Evolutionary conservation across 2,329 filamentous ascomycete genomes (phyloP).

Genomic region (Macrophomina tecta): DNA sequence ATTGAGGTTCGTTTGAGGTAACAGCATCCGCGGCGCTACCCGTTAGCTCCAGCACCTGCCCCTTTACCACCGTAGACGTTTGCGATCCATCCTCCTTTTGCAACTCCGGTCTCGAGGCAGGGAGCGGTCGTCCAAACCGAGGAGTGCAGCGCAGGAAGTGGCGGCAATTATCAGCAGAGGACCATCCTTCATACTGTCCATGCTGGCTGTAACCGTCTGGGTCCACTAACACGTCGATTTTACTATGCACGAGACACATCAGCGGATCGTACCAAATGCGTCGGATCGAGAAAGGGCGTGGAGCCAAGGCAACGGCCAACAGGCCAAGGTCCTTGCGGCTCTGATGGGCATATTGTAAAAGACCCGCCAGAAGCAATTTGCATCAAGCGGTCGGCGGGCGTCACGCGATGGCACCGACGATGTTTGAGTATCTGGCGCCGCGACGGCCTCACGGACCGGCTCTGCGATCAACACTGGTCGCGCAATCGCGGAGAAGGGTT

Average conservation of each 20-base stretch:
- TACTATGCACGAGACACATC: conserved; percentile 11
- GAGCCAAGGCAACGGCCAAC: background rate
- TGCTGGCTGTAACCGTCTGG: background rate
- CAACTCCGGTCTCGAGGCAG: too few relatives aligned
- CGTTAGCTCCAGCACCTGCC: too few relatives aligned
- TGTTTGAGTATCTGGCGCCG: background rate
- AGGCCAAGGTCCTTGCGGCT: background rate
- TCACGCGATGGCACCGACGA: background rate
- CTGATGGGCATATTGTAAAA: background rate
- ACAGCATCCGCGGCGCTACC: too few relatives aligned
- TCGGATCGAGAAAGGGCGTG: background rate
- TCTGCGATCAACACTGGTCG: background rate
- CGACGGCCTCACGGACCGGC: background rate
- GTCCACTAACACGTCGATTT: conserved; percentile 7
- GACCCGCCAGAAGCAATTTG: background rate
- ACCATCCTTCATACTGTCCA: background rate
- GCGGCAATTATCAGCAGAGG: background rate
- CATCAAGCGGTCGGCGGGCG: background rate
- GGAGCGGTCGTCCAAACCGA: background rate
- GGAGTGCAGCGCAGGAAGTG: too few relatives aligned
- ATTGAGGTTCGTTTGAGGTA: too few relatives aligned
- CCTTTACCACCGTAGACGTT: too few relatives aligned
- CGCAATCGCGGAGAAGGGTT: background rate
- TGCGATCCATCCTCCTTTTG: too few relatives aligned
- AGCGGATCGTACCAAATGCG: background rate